These are phyloP conservation scores for Lippia alba DNA, from an alignment of 305 asterid species.

Conservation along the genomic window DNA sequence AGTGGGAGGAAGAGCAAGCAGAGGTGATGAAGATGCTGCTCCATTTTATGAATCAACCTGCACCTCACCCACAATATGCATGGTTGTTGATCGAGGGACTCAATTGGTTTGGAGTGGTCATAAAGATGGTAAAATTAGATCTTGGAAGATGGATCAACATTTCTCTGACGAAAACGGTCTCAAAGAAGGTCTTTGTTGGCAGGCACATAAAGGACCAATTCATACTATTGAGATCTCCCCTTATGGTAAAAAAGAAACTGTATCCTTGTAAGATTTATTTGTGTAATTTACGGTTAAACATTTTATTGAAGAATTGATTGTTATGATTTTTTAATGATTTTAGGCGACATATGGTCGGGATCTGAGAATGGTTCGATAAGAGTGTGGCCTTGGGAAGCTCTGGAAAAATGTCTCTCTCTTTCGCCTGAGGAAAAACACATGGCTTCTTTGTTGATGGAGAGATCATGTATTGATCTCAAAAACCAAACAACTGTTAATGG, in stretches of 20 bases:
- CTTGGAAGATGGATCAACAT: constrained; percentile 89
- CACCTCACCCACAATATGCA: constrained; percentile 70
- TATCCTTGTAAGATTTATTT: neutral
- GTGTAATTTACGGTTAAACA: neutral
- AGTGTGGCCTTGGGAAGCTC: constrained; percentile 91
- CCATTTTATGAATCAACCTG: constrained; percentile 78
- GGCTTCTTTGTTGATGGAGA: constrained; percentile 87
- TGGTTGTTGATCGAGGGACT: constrained; percentile 79
- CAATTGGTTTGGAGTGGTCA: constrained; percentile 93
- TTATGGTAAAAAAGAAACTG: constrained; percentile 57
- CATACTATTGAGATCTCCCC: constrained; percentile 76
- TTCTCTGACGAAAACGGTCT: constrained; percentile 64
- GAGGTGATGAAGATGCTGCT: constrained; percentile 96
- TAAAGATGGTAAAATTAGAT: constrained; percentile 88
- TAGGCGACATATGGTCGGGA: constrained; percentile 97
- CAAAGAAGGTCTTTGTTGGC: constrained; percentile 91
- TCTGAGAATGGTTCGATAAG: constrained; percentile 80
- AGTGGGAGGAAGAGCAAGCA: constrained; percentile 62
- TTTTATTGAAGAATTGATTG: neutral
- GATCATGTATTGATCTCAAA: constrained; percentile 76
- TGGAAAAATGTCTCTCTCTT: constrained; percentile 79
- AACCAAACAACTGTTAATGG: constrained; percentile 92
- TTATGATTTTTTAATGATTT: constrained; percentile 24
- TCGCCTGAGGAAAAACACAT: constrained; percentile 86
- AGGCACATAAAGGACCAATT: constrained; percentile 88